Percentiles rank a stretch among this genome's conserved stretches.
Evolutionary conservation across 2,329 filamentous ascomycete species (phyloP).

Genomic region (Colletotrichum sojae): DNA sequence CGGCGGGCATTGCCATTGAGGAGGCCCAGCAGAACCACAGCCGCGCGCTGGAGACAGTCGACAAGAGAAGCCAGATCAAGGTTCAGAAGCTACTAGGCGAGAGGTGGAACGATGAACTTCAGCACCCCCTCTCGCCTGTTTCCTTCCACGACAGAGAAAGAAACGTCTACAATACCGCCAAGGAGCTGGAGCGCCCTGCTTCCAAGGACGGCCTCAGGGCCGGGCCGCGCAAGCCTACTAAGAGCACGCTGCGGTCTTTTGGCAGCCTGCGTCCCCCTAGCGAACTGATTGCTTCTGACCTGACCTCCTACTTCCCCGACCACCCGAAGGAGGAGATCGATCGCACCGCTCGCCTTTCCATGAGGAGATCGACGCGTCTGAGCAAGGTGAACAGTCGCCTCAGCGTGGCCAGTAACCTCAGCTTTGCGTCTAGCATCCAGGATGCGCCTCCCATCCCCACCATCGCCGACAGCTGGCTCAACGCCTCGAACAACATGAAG

Average conservation of each 20-base stretch:
- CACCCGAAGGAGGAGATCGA: constrained; percentile 96
- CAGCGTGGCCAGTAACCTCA: constrained; percentile 93
- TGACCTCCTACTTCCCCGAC: constrained; percentile 97
- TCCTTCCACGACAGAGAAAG: constrained; percentile 79
- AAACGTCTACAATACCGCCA: constrained; percentile 72
- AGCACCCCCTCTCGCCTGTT: constrained; percentile 88
- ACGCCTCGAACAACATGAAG: constrained; percentile 69
- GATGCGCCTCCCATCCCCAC: constrained; percentile 96
- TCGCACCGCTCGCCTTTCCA: constrained; percentile 92
- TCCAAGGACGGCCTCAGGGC: constrained; percentile 57
- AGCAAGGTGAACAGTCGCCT: constrained; percentile 94
- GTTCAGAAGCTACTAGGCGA: constrained; percentile 92
- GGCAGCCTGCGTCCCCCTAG: constrained; percentile 94
- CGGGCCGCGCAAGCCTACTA: constrained; percentile 55
- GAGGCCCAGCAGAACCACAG: constrained; percentile 83
- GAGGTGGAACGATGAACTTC: constrained; percentile 83
- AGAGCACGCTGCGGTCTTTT: constrained; percentile 80
- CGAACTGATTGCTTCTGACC: constrained; percentile 95
- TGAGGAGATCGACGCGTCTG: constrained; percentile 89
- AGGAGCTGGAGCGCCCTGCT: constrained; percentile 70
- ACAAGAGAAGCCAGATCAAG: constrained; percentile 87
- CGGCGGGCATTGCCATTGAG: constrained; percentile 90
- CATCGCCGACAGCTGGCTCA: constrained; percentile 94
- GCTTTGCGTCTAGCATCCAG: constrained; percentile 90
- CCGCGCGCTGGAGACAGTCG: constrained; percentile 73